Evolutionary conservation across 2,329 filamentous ascomycete species (phyloP).

Genomic region (Westerdykella ornata): DNA sequence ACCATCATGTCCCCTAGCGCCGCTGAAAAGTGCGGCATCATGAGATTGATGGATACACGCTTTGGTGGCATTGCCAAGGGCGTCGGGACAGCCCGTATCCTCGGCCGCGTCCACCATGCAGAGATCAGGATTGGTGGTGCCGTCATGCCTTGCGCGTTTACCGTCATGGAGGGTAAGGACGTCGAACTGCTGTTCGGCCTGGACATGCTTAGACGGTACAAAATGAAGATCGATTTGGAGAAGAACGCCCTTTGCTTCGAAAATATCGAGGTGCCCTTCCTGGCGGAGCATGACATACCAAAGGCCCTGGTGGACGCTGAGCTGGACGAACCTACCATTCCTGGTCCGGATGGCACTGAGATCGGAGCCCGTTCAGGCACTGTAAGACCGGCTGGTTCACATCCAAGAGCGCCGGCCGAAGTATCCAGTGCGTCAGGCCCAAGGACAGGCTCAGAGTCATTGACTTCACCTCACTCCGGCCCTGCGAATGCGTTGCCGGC

Average conservation of each 20-base stretch:
- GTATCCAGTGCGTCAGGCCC: constrained; percentile 10
- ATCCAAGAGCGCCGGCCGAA: constrained; percentile 15
- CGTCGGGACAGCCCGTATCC: constrained; percentile 88
- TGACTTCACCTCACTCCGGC: too few relatives aligned
- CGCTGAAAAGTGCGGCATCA: constrained; percentile 88
- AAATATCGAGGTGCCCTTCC: constrained; percentile 78
- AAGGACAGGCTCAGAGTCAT: constrained; percentile 9
- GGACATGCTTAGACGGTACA: constrained; percentile 95
- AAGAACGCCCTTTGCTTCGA: constrained; percentile 83
- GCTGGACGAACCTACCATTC: constrained; percentile 73
- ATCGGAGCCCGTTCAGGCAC: constrained; percentile 80
- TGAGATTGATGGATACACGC: constrained; percentile 86
- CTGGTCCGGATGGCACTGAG: constrained; percentile 79
- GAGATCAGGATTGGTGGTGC: constrained; percentile 88
- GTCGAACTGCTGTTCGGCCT: constrained; percentile 89
- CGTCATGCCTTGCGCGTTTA: constrained; percentile 90
- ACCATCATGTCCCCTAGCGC: constrained; percentile 98
- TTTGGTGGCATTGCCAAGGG: constrained; percentile 89
- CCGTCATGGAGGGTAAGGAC: constrained; percentile 97
- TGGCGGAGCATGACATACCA: constrained; percentile 92
- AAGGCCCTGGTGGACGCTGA: constrained; percentile 66
- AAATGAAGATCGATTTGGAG: constrained; percentile 82
- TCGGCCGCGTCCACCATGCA: constrained; percentile 90
- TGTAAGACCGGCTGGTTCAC: constrained; percentile 50
- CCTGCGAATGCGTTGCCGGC: constrained; percentile 39